Percentiles rank a stretch among this genome's conserved stretches.
Conservation (phyloP, 2,329 filamentous ascomycete genomes). For the Nemania abortiva region DNA sequence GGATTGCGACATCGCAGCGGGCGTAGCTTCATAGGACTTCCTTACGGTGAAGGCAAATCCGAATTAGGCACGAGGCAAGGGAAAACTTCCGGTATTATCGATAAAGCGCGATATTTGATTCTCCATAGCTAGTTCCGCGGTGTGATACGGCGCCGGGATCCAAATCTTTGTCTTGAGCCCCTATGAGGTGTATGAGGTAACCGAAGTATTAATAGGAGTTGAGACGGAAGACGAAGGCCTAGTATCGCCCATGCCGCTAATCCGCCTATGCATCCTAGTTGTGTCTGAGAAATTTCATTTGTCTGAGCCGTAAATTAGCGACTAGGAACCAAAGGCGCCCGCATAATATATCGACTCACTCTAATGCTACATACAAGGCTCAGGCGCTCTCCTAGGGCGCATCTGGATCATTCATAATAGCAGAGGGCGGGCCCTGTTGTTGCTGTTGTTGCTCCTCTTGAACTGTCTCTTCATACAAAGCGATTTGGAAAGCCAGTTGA, state of each 20-base stretch:
- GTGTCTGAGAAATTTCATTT: neutral
- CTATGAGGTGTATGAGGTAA: no score
- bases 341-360: neutral
- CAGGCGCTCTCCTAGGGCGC: conserved; percentile 33
- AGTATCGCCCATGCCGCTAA: neutral
- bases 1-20: neutral
- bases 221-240: no score
- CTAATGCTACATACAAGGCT: neutral
- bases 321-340: neutral
- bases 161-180: no score
- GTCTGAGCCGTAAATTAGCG: neutral
- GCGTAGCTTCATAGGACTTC: neutral
- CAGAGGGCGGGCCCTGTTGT: conserved; percentile 43
- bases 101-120: neutral
- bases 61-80: neutral
- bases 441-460: conserved; percentile 49
- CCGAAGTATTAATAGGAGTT: no score
- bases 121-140: neutral
- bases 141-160: no score
- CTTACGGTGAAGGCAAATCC: neutral
- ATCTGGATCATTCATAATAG: conserved; percentile 48
- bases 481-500: conserved; percentile 66
- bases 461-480: conserved; percentile 61
- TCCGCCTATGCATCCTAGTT: neutral
- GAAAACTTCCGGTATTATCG: neutral